Conservation (phyloP, 2,329 filamentous ascomycete genomes). For the Didymella sp. region DNA sequence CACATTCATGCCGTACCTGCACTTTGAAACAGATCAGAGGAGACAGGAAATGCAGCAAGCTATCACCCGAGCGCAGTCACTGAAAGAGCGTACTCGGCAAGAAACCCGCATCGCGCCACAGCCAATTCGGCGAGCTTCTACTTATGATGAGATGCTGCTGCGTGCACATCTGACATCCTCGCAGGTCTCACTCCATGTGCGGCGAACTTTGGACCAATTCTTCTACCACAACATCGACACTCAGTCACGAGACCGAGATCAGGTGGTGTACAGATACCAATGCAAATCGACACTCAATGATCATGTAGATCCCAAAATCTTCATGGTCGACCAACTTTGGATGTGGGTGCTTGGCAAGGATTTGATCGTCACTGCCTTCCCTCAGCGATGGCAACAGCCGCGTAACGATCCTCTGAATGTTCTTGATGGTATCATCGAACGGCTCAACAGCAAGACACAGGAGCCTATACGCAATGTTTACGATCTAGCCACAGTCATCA, state of each 20-base stretch:
- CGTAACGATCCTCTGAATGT: slow-evolving; percentile 69
- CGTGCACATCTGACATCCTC: slow-evolving; percentile 57
- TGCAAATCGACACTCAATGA: slow-evolving; percentile 43
- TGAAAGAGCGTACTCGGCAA: slow-evolving; percentile 30
- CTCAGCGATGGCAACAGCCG: slow-evolving; percentile 66
- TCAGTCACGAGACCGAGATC: slow-evolving; percentile 64
- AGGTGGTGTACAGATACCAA: slow-evolving; percentile 69
- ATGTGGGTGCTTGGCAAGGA: slow-evolving; percentile 67
- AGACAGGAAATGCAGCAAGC: slow-evolving; percentile 64
- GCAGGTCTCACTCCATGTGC: slow-evolving; percentile 62
- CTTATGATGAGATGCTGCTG: slow-evolving; percentile 57
- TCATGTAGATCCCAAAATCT: slow-evolving; percentile 63
- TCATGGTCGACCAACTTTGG: slow-evolving; percentile 75
- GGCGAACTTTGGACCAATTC: slow-evolving; percentile 70
- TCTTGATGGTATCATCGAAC: slow-evolving; percentile 67
- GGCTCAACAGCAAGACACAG: slow-evolving; percentile 69
- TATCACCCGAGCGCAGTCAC: slow-evolving; percentile 51
- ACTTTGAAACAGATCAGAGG: slow-evolving; percentile 66
- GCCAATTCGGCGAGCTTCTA: slow-evolving; percentile 31
- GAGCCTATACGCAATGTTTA: slow-evolving; percentile 67
- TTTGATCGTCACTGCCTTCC: slow-evolving; percentile 66
- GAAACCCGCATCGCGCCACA: slow-evolving; percentile 29
- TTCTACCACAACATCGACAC: slow-evolving; percentile 71
- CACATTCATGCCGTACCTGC: slow-evolving; percentile 69
- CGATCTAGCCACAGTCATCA: slow-evolving; percentile 68